Evolutionary conservation across 2,329 filamentous ascomycete species (phyloP), one percentile per base, ranked within the genome.

Genomic region (Aquanectria penicillioides): DNA sequence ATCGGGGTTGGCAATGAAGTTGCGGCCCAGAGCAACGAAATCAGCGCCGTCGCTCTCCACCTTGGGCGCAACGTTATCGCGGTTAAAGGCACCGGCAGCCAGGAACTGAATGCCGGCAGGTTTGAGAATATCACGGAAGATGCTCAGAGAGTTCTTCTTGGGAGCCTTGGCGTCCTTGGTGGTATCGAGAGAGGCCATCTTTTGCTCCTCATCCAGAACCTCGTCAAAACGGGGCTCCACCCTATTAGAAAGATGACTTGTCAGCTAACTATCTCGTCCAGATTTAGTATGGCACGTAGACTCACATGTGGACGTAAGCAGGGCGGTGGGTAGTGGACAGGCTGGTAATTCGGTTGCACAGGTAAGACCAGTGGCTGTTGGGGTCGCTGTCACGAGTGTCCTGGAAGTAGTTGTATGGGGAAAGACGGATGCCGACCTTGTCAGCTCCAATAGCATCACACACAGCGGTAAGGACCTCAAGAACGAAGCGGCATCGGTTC

Each of bases 211-310:
- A 41, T 80, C 74, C 8, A 81, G 68, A 1, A 79, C 75, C 59
- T 81, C 79, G 26, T 81, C 79, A 33, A 81, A 81, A 5, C 79
- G 76, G 12, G 80, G 78, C 69, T 82, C 80, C 8, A 82, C 65
- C 75, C 75, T 78, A 8, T n/a, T 5, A 41, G 2, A 11, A 3
- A 5, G 4, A 18, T 10, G 8, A 12, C 18, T 41, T 22, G 20
- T 15, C 5, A 12, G 15, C 13, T 12, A 10, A 2, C 5, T 17
- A 3, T n/a, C n/a, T n/a, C n/a, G n/a, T n/a, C n/a, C n/a, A n/a
- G n/a, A n/a, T n/a, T n/a, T n/a, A n/a, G n/a, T n/a, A n/a, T n/a
- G n/a, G n/a, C n/a, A n/a, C n/a, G n/a, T n/a, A n/a, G 6, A n/a
- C 75, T 63, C 64, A 75, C 78, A 81, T 81, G 57, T 81, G 78